Base-by-base conservation (phyloP, 441 rosid species). In the Erodium trifolium region DNA sequence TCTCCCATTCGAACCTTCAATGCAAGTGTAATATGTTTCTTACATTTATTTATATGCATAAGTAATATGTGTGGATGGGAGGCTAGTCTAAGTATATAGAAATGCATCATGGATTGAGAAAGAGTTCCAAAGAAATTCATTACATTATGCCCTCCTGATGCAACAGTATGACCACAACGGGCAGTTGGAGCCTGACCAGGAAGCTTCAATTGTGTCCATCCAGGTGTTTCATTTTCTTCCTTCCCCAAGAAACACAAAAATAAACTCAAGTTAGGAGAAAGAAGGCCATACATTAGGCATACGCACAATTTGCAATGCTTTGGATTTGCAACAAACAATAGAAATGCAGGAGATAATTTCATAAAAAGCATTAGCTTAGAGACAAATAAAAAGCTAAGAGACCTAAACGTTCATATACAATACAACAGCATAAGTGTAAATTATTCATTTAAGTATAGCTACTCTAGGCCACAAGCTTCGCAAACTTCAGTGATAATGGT, bases 141-240 rank as follows among this genome's bases (percentile, higher is more conserved):
- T 92, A 95, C 99, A 75, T 95, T 81, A 83, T 88, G 88, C 73
- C 99, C 98, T 79, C 93, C 97, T 68, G 97, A 92, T 67, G 97
- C 87, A 65, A 89, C 68, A 63, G 97, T 89, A 77, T 92, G 99
- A 62, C 98, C 99, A 74, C 99, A 95, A 55, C 92, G 93, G 71
- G 99, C 68, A 78, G 98, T 80, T 67, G 99, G 99, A 65, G 97
- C 87, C 83, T 95, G 98, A 67, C 99, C 99, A 53, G 99, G 99
- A 78, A 95, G 99, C 88, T 89, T 95, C 82, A 95, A 80, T 75
- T 90, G 97, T 62, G 98, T 95, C 98, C 99, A 95, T 78, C 96
- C 97, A 76, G 98, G 91, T 75, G 91, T 71, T 85, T 92, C 99
- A 81, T 80, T 89, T 82, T 90, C 99, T 95, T 81, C 81, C 89